Conservation (phyloP, 1,284 basidiomycete genomes). For the Singerocomus rubriflavus region DNA sequence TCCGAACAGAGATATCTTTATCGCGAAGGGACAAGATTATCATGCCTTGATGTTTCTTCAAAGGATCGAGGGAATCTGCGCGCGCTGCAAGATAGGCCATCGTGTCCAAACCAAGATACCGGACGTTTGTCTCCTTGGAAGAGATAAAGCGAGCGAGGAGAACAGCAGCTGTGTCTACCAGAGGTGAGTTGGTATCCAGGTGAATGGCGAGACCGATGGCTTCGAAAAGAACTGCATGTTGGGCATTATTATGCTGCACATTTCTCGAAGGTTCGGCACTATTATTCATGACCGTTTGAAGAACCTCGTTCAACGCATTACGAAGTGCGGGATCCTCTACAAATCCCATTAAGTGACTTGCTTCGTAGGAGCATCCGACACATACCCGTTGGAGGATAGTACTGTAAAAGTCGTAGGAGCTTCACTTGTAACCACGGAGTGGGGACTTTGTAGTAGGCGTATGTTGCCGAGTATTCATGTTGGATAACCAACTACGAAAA, state of each 20-base stretch:
- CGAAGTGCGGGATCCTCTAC: constrained; percentile 82
- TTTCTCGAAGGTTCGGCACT: constrained; percentile 92
- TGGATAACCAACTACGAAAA: constrained; percentile 78
- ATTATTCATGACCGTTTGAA: constrained; percentile 90
- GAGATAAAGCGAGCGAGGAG: constrained; percentile 94
- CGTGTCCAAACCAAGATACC: constrained; percentile 96
- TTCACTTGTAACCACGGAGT: constrained; percentile 99
- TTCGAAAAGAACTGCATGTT: constrained; percentile 97
- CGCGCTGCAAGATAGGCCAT: constrained; percentile 98
- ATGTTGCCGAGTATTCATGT: constrained; percentile 83
- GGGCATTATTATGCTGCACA: constrained; percentile 98
- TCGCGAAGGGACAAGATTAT: constrained; percentile 94
- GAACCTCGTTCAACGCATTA: constrained; percentile 76
- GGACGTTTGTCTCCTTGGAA: constrained; percentile 97
- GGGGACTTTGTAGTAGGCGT: constrained; percentile 97
- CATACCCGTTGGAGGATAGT: constrained; percentile 90
- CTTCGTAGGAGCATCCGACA: constrained; percentile 6
- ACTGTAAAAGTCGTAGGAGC: constrained; percentile 88
- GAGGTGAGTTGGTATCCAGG: constrained; percentile 85
- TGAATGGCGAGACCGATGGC: constrained; percentile 98
- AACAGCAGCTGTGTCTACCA: constrained; percentile 89
- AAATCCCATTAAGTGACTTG: constrained; percentile 6
- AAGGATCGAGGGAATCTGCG: constrained; percentile 84
- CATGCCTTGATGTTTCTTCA: constrained; percentile 95
- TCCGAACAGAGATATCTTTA: constrained; percentile 95